Evolutionary conservation across 2,329 filamentous ascomycete species (phyloP), one percentile per base, ranked within the genome.

Genomic region (Trichoderma sp.): DNA sequence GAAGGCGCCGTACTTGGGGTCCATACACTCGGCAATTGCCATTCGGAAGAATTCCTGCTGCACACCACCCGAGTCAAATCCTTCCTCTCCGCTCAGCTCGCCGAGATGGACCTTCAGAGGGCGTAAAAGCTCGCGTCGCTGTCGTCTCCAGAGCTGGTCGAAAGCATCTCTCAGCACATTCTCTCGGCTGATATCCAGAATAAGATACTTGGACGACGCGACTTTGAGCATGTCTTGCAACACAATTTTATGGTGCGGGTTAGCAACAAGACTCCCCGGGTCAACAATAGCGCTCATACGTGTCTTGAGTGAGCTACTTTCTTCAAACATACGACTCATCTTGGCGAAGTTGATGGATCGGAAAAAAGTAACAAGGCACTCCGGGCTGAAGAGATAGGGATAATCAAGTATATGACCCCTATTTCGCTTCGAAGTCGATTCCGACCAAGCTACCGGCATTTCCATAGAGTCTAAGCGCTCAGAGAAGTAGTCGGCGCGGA

Each of bases 1-100:
- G 77, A 98, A 98, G 66, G 92, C 88, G 1, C 91, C 94, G 75
- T 92, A 93, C 55, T 89, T 86, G 5, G 93, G 91, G 74, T 93
- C 86, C 57, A 98, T 85, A 4, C 92, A 92, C 75, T 97, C 91
- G 0, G 88, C 88, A 73, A 97, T 89, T 21, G 92, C 89, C 33
- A 97, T 81, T 19, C 93, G 89, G 81, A 99, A 98, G 77, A 97
- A 98, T 72, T 99, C 96, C 77, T 97, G 94, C 74, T 97, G 95
- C 1, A 99, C 94, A 72, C 96, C 96, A 55, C 96, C 96, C 60
- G 95, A 93, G 78, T 99, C 96, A 40, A 96, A 88, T 0, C 96
- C 96, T 77, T 96, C 90, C 78, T 98, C 96, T 35, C 93, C 93
- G 65, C 85, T 85, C 40, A 93, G 90, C 76, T 93, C 91, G 4